Percentiles rank a stretch among this genome's conserved stretches.
phyloP scores from a whole-genome alignment of 192 early-diverging fungal species.

The Coemansia javaensis region DNA sequence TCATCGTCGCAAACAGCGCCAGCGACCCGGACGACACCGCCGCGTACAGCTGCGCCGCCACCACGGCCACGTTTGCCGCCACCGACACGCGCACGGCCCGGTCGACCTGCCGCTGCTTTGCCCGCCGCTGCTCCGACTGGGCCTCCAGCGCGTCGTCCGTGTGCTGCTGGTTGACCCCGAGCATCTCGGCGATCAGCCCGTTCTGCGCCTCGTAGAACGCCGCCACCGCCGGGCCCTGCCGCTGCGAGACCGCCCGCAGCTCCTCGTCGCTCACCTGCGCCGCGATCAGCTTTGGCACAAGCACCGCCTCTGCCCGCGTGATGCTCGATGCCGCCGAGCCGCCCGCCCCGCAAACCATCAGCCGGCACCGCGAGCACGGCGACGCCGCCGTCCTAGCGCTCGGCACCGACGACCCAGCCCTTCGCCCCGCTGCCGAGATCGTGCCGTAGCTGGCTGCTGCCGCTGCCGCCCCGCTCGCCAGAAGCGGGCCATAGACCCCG shows the following conservation, averaged over 20 bases:
- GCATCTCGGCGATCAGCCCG: conserved; percentile 40
- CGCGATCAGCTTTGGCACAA: conserved; percentile 41
- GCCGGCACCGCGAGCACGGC: conserved; percentile 15
- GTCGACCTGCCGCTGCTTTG: conserved; percentile 41
- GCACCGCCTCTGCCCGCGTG: conserved; percentile 33
- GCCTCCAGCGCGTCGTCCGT: conserved; percentile 38
- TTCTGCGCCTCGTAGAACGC: conserved; percentile 50
- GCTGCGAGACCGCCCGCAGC: conserved; percentile 21
- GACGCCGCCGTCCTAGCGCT: background rate
- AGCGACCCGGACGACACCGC: conserved; percentile 70
- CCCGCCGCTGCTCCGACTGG: conserved; percentile 27
- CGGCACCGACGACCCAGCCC: no score
- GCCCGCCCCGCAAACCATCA: conserved; percentile 1
- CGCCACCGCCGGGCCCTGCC: conserved; percentile 29
- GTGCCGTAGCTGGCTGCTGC: conserved; percentile 6
- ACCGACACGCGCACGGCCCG: conserved; percentile 67
- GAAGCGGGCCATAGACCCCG: no score
- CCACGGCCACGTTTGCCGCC: conserved; percentile 62
- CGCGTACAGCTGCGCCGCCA: conserved; percentile 63
- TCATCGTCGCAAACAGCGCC: conserved; percentile 75
- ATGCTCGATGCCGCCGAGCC: conserved; percentile 25
- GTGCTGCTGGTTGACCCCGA: conserved; percentile 45
- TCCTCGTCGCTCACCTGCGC: conserved; percentile 41
- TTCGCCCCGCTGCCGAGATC: conserved; percentile 1
- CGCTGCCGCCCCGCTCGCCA: no score